Evolutionary conservation across 1,284 basidiomycete species (phyloP).

Genomic region (Veloboletus limbatus): DNA sequence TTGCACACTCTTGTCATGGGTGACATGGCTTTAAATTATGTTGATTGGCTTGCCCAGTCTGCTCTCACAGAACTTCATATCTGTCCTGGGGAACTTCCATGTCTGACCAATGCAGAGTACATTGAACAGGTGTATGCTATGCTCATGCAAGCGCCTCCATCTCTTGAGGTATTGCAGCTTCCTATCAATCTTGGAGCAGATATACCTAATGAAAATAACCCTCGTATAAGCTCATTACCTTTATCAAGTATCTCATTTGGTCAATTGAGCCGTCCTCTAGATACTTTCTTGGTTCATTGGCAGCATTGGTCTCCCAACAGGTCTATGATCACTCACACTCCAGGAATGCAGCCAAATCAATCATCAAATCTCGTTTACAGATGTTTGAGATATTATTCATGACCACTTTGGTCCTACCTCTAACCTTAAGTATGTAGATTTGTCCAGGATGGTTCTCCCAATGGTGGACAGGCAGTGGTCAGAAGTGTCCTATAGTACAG

Average conservation of each 20-base stretch:
- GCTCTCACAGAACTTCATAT: background rate
- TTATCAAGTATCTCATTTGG: background rate
- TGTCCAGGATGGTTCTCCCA: background rate
- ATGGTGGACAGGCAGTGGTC: slow-evolving; percentile 12
- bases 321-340: slow-evolving; percentile 1
- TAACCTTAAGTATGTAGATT: background rate
- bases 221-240: slow-evolving; percentile 3
- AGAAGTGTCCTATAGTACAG: no score
- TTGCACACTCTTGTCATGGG: slow-evolving; percentile 5
- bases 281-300: background rate
- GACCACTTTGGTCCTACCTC: background rate
- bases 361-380: background rate
- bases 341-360: background rate
- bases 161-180: background rate
- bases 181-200: no score
- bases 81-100: background rate
- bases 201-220: no score
- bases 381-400: background rate
- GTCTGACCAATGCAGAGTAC: no score
- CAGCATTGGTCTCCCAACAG: background rate
- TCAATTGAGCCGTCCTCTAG: slow-evolving; percentile 1
- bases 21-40: background rate
- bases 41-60: background rate
- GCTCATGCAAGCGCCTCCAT: background rate
- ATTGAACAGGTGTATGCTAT: no score